Conservation (phyloP, 768 basidiomycete genomes). For the Pleurotus ostreatus region DNA sequence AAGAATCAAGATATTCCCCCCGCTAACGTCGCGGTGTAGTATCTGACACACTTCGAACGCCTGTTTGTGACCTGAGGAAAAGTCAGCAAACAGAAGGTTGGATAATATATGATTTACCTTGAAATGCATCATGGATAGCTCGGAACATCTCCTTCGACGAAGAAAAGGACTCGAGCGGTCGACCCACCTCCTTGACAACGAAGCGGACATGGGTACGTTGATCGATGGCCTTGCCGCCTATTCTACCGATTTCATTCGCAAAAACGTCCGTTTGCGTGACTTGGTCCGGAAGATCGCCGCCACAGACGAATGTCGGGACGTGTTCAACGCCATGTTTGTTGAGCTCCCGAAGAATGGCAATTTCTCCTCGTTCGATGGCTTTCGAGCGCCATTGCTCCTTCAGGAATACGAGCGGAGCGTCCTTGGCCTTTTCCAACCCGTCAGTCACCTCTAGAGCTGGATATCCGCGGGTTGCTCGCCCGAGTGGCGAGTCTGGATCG, state of each 20-base stretch:
- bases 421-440: not conserved
- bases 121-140: not conserved
- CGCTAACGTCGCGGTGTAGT: conserved; percentile 10
- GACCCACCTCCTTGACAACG: not conserved
- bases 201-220: not conserved
- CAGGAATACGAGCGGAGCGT: conserved; percentile 15
- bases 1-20: conserved; percentile 6
- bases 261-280: not conserved
- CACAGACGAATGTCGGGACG: conserved; percentile 3
- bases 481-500: conserved; percentile 11
- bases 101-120: conserved; percentile 18
- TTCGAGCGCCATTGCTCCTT: conserved; percentile 17
- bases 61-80: conserved; percentile 1
- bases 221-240: not conserved
- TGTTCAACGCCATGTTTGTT: not conserved
- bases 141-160: not conserved
- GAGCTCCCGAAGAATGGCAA: not conserved
- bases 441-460: conserved; percentile 12
- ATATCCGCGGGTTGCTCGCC: conserved; percentile 16
- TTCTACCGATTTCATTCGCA: too few species aligned
- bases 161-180: not conserved
- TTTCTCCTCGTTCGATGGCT: not conserved
- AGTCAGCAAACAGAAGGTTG: too few species aligned
- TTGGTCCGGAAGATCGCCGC: conserved; percentile 9
- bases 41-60: not conserved